Conservation (phyloP, 1,139 yeast genomes). For the Lodderomyces pseudojiufengensis region DNA sequence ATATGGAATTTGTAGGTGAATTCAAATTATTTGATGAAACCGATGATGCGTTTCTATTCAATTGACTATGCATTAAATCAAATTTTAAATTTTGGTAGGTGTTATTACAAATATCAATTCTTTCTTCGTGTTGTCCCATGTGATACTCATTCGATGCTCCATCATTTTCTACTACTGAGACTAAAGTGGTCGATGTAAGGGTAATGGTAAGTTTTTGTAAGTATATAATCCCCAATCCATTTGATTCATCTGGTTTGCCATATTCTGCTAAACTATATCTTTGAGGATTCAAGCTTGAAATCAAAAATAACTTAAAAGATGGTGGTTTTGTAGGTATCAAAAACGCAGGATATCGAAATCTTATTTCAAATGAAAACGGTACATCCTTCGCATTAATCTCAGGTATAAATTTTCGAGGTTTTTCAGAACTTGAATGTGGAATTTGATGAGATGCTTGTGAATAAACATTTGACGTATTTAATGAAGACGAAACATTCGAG, state of each 20-base stretch:
- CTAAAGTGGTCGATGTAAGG: slow-evolving; percentile 28
- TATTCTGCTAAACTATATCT: slow-evolving; percentile 35
- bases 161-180: slow-evolving; percentile 36
- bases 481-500: slow-evolving; percentile 2
- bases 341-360: slow-evolving; percentile 46
- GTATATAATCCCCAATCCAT: slow-evolving; percentile 48
- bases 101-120: slow-evolving; percentile 29
- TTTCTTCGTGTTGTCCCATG: slow-evolving; percentile 26
- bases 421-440: slow-evolving; percentile 2
- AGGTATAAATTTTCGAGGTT: slow-evolving; percentile 12
- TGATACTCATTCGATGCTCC: slow-evolving; percentile 26
- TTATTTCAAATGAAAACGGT: slow-evolving; percentile 43
- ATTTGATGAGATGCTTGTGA: slow-evolving; percentile 11
- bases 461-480: slow-evolving; percentile 4
- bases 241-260: slow-evolving; percentile 37
- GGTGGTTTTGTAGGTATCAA: slow-evolving; percentile 42
- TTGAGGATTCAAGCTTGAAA: slow-evolving; percentile 33
- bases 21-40: slow-evolving; percentile 9
- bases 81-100: slow-evolving; percentile 34
- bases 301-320: slow-evolving; percentile 35
- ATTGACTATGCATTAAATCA: slow-evolving; percentile 37
- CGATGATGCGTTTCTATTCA: slow-evolving; percentile 24
- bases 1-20: slow-evolving; percentile 17
- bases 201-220: slow-evolving; percentile 36
- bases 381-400: slow-evolving; percentile 36